Evolutionary conservation across 192 early-diverging fungal species (phyloP).

Genomic region (Endogone sp.): DNA sequence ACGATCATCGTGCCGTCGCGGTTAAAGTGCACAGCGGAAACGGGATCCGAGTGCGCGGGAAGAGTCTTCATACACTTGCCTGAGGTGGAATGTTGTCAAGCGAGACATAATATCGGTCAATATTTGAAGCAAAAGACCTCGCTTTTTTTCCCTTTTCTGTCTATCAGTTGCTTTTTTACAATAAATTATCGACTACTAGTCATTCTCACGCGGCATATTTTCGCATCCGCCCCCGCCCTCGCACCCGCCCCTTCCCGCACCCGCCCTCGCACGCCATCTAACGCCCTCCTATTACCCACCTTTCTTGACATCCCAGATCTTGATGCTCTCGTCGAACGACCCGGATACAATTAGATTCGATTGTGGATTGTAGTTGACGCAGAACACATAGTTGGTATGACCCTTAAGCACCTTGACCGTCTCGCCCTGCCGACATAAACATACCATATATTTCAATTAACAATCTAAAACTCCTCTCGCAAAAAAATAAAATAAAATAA

Average conservation of each 20-base stretch:
- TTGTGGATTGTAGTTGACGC: conserved; percentile 94
- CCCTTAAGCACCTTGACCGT: conserved; percentile 78
- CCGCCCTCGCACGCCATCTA: no score
- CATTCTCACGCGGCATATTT: background rate
- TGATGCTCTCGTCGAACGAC: conserved; percentile 95
- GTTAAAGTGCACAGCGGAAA: conserved; percentile 94
- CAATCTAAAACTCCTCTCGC: background rate
- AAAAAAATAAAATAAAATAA: conserved; percentile 6
- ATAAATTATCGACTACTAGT: conserved; percentile 1
- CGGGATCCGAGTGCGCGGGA: conserved; percentile 94
- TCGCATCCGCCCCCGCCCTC: no score
- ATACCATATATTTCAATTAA: background rate
- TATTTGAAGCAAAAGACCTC: no score
- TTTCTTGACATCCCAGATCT: conserved; percentile 93
- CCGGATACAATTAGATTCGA: conserved; percentile 94
- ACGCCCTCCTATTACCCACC: conserved; percentile 37
- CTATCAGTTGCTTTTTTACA: no score
- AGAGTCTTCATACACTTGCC: conserved; percentile 89
- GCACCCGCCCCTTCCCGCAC: no score
- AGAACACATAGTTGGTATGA: conserved; percentile 97
- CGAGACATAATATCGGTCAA: no score
- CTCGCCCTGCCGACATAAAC: conserved; percentile 37
- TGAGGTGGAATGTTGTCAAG: conserved; percentile 19
- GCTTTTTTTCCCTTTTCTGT: no score
- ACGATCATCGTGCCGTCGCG: conserved; percentile 96